Base-by-base conservation (phyloP, 73 alveolate species). In the Blepharisma japonicum region DNA sequence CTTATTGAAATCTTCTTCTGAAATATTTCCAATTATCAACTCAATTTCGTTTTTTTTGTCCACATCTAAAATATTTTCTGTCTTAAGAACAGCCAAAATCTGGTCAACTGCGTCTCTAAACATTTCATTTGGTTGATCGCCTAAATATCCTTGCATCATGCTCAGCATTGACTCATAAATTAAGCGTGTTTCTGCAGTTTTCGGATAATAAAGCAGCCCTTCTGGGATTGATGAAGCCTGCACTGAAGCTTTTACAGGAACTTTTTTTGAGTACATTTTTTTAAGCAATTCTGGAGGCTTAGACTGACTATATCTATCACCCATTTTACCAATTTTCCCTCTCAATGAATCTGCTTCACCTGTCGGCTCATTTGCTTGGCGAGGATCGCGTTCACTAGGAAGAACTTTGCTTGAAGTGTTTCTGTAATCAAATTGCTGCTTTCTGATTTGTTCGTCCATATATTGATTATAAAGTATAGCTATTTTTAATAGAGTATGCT, bases 321-420 rank as follows among this genome's bases (percentile, higher is more conserved):
- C 99, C 87, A 95, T 93, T 77, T 71, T 71, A 77, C 80, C 89
- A 54, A 85, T 84, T 70, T 89, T 86, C 9, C 96, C 97, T 61
- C 82, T 90, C 49, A 95, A 80, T 51, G 98, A 80, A 70, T 93
- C 96, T 7, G 97, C 98, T 80, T 95, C 99, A 9, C 99, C 99
- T 39, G 99, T 82, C 39, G 98, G 97, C 83, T 87, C 96, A 66
- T 89, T 84, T 20, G 77, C 61, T n/a, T n/a, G 23, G 21, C 79
- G 51, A 68, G 84, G 82, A 23, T 71, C 85, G n/a, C 71, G 51
- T 49, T 72, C 88, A 68, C 86, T 83, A 21, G 87, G 76, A 61
- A 79, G 56, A 14, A 87, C 90, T 68, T 50, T 20, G 55, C 84
- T 83, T 51, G 83, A 49, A 21, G 77, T 80, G 14, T 61, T 39